These are phyloP conservation scores for Nyssa sinensis DNA, from an alignment of 148 eudicot genomes.

Conservation along the genomic window DNA sequence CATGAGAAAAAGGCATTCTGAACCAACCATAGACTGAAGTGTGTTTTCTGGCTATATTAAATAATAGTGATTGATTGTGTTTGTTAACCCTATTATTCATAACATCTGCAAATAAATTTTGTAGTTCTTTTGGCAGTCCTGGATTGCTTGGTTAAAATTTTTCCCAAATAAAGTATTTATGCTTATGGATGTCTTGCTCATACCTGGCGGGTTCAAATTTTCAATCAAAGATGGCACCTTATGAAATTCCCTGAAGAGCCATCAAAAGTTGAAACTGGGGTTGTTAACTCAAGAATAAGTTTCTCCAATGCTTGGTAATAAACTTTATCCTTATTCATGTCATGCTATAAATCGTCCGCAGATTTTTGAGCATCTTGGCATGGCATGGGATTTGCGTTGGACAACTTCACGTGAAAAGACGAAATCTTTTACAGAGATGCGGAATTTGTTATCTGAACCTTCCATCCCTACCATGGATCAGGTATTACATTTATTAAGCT, in stretches of 20 bases:
- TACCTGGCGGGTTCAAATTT: too few species aligned
- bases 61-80: neutral
- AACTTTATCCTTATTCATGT: neutral
- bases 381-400: conserved; percentile 93
- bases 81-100: neutral
- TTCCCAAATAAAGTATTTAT: neutral
- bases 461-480: conserved; percentile 54
- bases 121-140: neutral
- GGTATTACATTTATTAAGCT: conserved; percentile 38
- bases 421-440: conserved; percentile 29
- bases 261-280: neutral
- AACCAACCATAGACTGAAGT: neutral
- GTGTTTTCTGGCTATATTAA: neutral
- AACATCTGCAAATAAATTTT: neutral
- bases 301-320: neutral
- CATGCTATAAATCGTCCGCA: conserved; percentile 27
- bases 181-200: neutral
- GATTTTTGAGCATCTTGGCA: conserved; percentile 85
- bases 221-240: too few species aligned
- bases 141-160: neutral
- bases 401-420: conserved; percentile 25
- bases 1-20: neutral
- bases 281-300: neutral
- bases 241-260: too few species aligned
- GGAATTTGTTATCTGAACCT: conserved; percentile 53